These are phyloP conservation scores for Cucumis cinereus DNA, from an alignment of 306 rosid genomes.

Conservation along the genomic window DNA sequence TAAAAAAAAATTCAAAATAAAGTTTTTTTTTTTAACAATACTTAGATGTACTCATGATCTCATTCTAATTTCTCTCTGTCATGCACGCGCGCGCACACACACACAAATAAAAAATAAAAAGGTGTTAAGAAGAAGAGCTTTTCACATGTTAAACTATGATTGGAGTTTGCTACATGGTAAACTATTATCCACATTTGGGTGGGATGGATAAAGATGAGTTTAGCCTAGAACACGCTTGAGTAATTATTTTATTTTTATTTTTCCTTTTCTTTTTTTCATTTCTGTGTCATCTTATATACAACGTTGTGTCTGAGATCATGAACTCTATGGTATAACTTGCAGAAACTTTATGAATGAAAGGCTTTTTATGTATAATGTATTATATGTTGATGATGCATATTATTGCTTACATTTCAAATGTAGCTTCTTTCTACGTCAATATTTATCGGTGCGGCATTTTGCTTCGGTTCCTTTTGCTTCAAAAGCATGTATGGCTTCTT, in stretches of 20 bases:
- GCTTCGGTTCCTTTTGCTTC: conserved; percentile 57
- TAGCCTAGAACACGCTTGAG: no score
- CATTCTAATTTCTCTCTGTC: no score
- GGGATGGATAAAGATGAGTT: no score
- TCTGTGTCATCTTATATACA: not conserved
- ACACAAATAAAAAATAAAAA: no score
- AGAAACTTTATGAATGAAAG: not conserved
- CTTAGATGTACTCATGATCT: no score
- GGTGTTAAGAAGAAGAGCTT: no score
- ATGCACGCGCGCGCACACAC: no score
- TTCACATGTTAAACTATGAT: no score
- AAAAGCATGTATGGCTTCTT: conserved; percentile 65
- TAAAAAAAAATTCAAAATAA: no score
- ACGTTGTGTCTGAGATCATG: not conserved
- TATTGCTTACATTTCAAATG: not conserved
- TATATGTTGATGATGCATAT: not conserved
- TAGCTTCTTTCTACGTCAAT: conserved; percentile 69
- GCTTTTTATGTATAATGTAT: not conserved
- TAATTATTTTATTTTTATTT: not conserved
- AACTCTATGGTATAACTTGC: not conserved
- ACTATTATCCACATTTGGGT: no score
- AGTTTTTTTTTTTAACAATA: no score
- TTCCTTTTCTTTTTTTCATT: not conserved
- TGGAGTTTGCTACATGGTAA: no score
- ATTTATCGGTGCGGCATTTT: conserved; percentile 53